Base-by-base conservation (phyloP, 1,284 basidiomycete genomes). In the Exobasidium cylindrosporum region DNA sequence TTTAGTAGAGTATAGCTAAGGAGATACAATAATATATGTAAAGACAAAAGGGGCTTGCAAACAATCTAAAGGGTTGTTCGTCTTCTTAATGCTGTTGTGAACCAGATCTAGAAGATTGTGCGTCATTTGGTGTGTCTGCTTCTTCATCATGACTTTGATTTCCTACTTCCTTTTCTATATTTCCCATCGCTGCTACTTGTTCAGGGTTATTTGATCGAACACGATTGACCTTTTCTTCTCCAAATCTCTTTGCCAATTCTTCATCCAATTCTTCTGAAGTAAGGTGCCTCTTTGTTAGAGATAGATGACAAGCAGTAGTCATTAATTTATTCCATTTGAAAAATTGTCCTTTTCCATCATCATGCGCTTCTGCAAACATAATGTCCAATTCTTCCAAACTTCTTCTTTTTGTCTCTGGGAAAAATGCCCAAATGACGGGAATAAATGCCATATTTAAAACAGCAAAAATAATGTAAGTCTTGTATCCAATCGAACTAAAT, bases 401-500 rank as follows among this genome's bases (percentile, higher is more conserved):
- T 30, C 76, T 67, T 21, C 71, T 63, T 64, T 73, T 76, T 55
- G 79, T 81, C 62, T 81, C 80, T 55, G 79, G 78, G 52, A 76
- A 78, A 52, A 80, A 66, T 49, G 68, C 59, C 60, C 70, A 81
- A 61, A 81, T 74, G 61, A 78, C 63, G 29, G 78, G 70, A 26
- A 81, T 66, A 72, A 76, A 80, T 49, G 68, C 59, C 10, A 76
- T 62, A 67, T 79, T 81, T 54, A 80, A 66, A 50, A 76, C 75
- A 32, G 75, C 74, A 50, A 80, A 80, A 57, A 80, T 66, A 54
- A 77, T 79, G 44, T 77, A 76, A 10, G 72, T 73, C 31, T 83
- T 80, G 84, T 85, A 87, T 49, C 81, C 81, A 53, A 89, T 87
- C 66, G 84, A 84, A 66, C 83, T 83, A 74, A 88, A 88, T 0